Percentiles rank a stretch among this genome's conserved stretches.
Evolutionary conservation across 805 yeast genomes (phyloP).

Genomic region (Wickerhamiella slavikovae): DNA sequence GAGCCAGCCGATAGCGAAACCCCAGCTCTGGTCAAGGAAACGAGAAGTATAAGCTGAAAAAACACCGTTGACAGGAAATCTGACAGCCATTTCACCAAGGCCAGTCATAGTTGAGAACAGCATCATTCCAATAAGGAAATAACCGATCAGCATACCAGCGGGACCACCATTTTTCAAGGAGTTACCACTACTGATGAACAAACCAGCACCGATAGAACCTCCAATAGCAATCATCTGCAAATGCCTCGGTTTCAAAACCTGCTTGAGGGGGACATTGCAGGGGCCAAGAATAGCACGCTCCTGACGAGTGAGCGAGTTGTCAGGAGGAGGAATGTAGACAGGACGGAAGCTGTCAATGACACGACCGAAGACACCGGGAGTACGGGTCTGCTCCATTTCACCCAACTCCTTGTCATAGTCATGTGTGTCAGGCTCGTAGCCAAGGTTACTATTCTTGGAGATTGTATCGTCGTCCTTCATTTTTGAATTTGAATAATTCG

Average conservation of each 20-base stretch:
- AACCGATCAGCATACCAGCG: constrained; percentile 35
- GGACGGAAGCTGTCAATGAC: constrained; percentile 24
- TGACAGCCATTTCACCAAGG: constrained; percentile 51
- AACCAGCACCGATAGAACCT: constrained; percentile 58
- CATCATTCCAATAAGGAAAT: constrained; percentile 38
- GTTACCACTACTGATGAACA: constrained; percentile 47
- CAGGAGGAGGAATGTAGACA: constrained; percentile 23
- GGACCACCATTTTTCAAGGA: constrained; percentile 40
- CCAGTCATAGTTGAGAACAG: constrained; percentile 42
- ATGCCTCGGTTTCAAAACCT: constrained; percentile 33
- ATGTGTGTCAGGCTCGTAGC: too few species aligned
- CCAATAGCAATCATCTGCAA: constrained; percentile 58
- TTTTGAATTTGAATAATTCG: too few species aligned
- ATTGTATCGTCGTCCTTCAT: too few species aligned
- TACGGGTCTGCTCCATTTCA: too few species aligned
- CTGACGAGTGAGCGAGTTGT: constrained; percentile 11
- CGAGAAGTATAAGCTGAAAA: constrained; percentile 40
- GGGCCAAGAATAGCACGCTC: constrained; percentile 23
- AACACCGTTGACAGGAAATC: constrained; percentile 41
- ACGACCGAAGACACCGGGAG: constrained; percentile 2
- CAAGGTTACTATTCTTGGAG: too few species aligned
- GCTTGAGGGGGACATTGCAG: constrained; percentile 26
- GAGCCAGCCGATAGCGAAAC: constrained; percentile 56
- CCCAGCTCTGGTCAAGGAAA: constrained; percentile 45
- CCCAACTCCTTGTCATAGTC: too few species aligned